phyloP scores from a whole-genome alignment of 2,329 filamentous ascomycete genomes.

The Thielaviopsis euricoi region DNA sequence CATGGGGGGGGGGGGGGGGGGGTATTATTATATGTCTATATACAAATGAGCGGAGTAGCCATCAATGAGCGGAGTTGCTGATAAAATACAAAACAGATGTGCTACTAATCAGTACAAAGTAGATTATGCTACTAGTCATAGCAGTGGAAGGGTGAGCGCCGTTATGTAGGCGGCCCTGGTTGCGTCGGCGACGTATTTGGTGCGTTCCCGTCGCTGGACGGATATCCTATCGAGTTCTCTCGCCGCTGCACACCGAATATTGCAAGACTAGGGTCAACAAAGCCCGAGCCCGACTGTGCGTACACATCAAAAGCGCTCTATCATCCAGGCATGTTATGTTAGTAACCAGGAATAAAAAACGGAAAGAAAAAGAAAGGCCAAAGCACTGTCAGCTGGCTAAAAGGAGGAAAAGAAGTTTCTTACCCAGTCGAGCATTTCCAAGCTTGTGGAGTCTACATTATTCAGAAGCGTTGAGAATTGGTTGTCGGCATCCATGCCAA shows the following conservation, averaged over 20 bases:
- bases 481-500: background rate
- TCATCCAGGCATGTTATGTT: background rate
- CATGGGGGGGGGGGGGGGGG: background rate
- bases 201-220: background rate
- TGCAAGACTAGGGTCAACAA: constrained; percentile 5
- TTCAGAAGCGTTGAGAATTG: background rate
- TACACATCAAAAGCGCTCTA: constrained; percentile 42
- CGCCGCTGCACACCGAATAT: background rate
- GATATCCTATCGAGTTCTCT: background rate
- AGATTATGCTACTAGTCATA: too few relatives aligned
- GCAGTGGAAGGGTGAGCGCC: background rate
- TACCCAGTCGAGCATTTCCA: constrained; percentile 29
- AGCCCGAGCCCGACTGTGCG: constrained; percentile 24
- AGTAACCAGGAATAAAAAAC: background rate
- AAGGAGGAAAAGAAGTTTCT: constrained; percentile 12
- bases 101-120: too few relatives aligned
- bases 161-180: background rate
- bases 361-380: too few relatives aligned
- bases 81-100: background rate
- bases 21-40: background rate
- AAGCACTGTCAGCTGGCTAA: too few relatives aligned
- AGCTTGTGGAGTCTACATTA: background rate
- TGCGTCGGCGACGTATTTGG: background rate
- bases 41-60: background rate
- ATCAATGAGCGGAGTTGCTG: background rate